Percentiles rank a stretch among this genome's conserved stretches.
Conservation (phyloP, 176 grass and related monocot genomes). For the Lolium multiflorum region DNA sequence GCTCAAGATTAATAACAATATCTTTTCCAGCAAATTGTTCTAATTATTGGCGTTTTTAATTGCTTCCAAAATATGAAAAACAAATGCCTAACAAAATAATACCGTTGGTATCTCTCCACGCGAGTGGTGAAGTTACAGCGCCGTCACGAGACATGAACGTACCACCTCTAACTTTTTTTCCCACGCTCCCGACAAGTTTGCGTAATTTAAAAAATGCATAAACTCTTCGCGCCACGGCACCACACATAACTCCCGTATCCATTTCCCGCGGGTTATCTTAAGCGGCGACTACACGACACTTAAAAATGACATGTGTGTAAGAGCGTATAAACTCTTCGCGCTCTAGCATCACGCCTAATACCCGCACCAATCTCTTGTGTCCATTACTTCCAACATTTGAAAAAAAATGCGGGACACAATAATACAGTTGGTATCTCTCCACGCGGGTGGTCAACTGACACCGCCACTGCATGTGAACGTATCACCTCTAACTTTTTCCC, state of each 20-base stretch:
- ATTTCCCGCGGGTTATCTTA: neutral
- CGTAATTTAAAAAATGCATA: neutral
- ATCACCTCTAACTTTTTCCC: no score
- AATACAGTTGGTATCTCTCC: no score
- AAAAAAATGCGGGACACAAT: no score
- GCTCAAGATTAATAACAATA: neutral
- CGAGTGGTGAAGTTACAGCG: neutral
- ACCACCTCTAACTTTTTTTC: neutral
- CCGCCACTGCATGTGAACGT: no score
- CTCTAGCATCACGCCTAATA: no score
- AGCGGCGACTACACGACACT: no score
- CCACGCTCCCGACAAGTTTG: neutral
- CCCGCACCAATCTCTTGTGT: no score
- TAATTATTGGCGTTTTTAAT: neutral
- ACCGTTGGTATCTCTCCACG: neutral
- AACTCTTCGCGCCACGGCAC: neutral
- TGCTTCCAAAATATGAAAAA: neutral
- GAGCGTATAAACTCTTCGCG: no score
- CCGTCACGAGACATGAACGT: neutral
- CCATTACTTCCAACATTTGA: no score
- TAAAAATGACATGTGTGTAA: no score
- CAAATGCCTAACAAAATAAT: neutral
- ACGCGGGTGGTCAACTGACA: no score
- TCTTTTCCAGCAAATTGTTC: neutral
- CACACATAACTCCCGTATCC: neutral